These are phyloP conservation scores for Isabelozyma heimii DNA, from an alignment of 805 yeast genomes.

Conservation along the genomic window DNA sequence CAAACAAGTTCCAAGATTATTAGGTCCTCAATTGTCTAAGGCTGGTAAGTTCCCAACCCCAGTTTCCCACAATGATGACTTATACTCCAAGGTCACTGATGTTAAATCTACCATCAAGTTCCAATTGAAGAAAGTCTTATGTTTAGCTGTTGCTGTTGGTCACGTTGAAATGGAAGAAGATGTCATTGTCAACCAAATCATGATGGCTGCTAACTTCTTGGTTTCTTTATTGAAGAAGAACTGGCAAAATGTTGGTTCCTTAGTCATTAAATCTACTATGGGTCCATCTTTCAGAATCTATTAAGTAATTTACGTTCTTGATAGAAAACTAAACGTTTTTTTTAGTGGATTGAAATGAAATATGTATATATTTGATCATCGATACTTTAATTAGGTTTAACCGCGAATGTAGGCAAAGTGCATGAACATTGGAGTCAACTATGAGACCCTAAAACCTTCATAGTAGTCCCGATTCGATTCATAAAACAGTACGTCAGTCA, in stretches of 20 bases:
- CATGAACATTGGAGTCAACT: no score
- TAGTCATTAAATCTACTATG: slow-evolving; percentile 98
- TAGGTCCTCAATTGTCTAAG: slow-evolving; percentile 99
- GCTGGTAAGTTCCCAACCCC: slow-evolving; percentile 99
- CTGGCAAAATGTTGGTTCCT: slow-evolving; percentile 99
- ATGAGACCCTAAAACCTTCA: no score
- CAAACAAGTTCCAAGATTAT: slow-evolving; percentile 99
- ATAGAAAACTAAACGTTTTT: background rate
- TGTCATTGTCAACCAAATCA: slow-evolving; percentile 91
- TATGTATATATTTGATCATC: background rate
- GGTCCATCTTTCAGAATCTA: slow-evolving; percentile 99
- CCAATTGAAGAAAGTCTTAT: slow-evolving; percentile 99
- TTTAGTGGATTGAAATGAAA: background rate
- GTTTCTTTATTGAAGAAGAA: slow-evolving; percentile 99
- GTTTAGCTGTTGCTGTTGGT: slow-evolving; percentile 99
- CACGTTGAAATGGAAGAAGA: slow-evolving; percentile 99
- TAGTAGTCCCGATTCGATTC: no score
- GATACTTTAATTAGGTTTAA: background rate
- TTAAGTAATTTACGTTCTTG: slow-evolving; percentile 46
- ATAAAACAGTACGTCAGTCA: background rate
- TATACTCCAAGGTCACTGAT: slow-evolving; percentile 92
- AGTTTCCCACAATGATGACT: slow-evolving; percentile 98
- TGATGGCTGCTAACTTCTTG: slow-evolving; percentile 98
- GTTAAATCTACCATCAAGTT: slow-evolving; percentile 99
- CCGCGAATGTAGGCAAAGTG: no score